Conservation (phyloP, 106 monocot genomes). For the Vanilla planifolia region DNA sequence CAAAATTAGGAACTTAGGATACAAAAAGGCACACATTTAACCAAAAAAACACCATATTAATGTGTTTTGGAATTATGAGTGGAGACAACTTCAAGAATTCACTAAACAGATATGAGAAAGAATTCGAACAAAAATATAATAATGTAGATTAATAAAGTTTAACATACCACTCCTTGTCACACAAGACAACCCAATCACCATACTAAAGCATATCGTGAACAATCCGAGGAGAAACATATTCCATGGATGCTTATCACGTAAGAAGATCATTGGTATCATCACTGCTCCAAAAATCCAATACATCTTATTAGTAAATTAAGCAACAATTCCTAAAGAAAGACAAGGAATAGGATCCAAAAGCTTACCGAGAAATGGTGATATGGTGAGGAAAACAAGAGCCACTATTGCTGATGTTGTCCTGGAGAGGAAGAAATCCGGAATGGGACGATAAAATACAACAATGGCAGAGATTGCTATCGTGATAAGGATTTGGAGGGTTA, state of each 20-base stretch:
- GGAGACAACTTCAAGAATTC: no score
- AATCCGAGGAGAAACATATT: slow-evolving; percentile 41
- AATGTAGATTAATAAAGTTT: no score
- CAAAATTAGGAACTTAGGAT: no score
- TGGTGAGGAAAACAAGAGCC: slow-evolving; percentile 11
- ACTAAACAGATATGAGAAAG: no score
- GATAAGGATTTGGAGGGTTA: slow-evolving; percentile 36
- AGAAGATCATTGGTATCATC: slow-evolving; percentile 39
- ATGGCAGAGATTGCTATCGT: slow-evolving; percentile 24
- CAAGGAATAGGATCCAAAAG: background rate
- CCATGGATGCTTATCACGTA: slow-evolving; percentile 32
- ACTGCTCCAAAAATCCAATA: slow-evolving; percentile 17
- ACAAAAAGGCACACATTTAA: no score
- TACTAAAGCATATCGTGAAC: slow-evolving; percentile 49
- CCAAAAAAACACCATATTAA: no score
- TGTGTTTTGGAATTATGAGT: no score
- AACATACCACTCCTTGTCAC: slow-evolving; percentile 22
- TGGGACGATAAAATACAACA: slow-evolving; percentile 21
- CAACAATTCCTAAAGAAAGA: background rate
- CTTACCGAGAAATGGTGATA: slow-evolving; percentile 31
- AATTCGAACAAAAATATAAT: no score
- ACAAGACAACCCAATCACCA: slow-evolving; percentile 31
- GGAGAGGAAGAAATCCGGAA: slow-evolving; percentile 37
- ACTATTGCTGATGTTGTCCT: slow-evolving; percentile 13
- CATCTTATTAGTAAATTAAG: no score